Conservation (phyloP, 192 early-diverging fungal species). For the Gamsiella multidivaricata region DNA sequence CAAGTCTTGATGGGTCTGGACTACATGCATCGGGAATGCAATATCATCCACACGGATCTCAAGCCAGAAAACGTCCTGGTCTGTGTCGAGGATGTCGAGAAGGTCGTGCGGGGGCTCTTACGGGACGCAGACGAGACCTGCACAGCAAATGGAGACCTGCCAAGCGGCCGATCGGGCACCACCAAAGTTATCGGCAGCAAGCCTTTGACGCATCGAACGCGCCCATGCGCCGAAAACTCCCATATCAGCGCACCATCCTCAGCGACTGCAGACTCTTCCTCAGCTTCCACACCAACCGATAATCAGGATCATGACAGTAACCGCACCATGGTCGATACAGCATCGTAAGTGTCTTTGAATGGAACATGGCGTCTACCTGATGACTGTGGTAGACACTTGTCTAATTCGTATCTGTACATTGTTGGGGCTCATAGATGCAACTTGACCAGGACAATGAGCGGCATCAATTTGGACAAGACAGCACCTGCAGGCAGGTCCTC, state of each 20-base stretch:
- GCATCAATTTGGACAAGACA: constrained; percentile 68
- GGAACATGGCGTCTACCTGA: no score
- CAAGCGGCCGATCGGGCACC: constrained; percentile 18
- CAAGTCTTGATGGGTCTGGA: constrained; percentile 94
- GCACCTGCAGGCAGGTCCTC: not conserved
- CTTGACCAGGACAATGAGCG: constrained; percentile 73
- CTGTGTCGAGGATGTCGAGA: constrained; percentile 89
- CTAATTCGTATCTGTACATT: no score
- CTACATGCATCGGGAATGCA: constrained; percentile 93
- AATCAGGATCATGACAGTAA: not conserved
- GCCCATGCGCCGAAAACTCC: not conserved
- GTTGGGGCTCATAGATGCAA: constrained; percentile 35
- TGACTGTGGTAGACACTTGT: no score
- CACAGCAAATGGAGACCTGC: constrained; percentile 7
- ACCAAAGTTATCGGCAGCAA: constrained; percentile 38
- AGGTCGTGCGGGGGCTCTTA: constrained; percentile 67
- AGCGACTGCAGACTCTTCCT: constrained; percentile 9
- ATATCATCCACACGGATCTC: constrained; percentile 97
- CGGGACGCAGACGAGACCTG: constrained; percentile 20
- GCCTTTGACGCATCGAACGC: constrained; percentile 28
- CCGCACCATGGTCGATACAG: not conserved
- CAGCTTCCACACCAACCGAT: not conserved
- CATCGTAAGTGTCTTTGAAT: not conserved
- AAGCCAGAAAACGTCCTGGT: constrained; percentile 98
- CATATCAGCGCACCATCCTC: not conserved